phyloP scores from a whole-genome alignment of 106 monocot species.

The Acorus gramineus region DNA sequence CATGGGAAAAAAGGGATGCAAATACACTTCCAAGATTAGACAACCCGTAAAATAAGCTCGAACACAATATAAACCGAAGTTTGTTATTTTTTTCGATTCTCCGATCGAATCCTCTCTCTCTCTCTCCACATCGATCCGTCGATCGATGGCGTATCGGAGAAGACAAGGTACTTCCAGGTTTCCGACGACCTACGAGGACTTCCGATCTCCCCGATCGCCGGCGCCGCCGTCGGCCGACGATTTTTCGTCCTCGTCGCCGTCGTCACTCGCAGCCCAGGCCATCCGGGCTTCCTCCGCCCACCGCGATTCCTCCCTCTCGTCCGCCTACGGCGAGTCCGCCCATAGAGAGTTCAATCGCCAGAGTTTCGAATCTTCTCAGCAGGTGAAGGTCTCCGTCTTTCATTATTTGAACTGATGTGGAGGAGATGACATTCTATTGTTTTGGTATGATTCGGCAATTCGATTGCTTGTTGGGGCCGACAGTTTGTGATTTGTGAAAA shows the following conservation, averaged over 20 bases:
- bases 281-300: slow-evolving; percentile 68
- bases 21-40: too few species aligned
- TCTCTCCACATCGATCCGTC: too few species aligned
- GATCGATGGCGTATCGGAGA: slow-evolving; percentile 59
- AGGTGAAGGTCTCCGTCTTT: neutral
- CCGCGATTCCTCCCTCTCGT: slow-evolving; percentile 65
- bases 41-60: too few species aligned
- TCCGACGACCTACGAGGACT: slow-evolving; percentile 39
- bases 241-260: slow-evolving; percentile 3
- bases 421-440: too few species aligned
- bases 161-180: slow-evolving; percentile 23
- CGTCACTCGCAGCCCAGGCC: slow-evolving; percentile 74
- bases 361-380: neutral
- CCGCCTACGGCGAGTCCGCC: slow-evolving; percentile 46
- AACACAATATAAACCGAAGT: too few species aligned
- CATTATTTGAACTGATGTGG: neutral
- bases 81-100: too few species aligned
- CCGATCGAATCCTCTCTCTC: too few species aligned
- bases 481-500: too few species aligned
- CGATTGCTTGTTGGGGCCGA: too few species aligned
- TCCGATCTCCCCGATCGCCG: slow-evolving; percentile 10
- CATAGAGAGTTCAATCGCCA: slow-evolving; percentile 4
- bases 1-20: too few species aligned
- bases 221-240: neutral
- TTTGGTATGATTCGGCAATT: too few species aligned